Percentiles rank a stretch among this genome's conserved stretches.
phyloP scores from a whole-genome alignment of 2,329 filamentous ascomycete genomes.

The Fusarium longipes region DNA sequence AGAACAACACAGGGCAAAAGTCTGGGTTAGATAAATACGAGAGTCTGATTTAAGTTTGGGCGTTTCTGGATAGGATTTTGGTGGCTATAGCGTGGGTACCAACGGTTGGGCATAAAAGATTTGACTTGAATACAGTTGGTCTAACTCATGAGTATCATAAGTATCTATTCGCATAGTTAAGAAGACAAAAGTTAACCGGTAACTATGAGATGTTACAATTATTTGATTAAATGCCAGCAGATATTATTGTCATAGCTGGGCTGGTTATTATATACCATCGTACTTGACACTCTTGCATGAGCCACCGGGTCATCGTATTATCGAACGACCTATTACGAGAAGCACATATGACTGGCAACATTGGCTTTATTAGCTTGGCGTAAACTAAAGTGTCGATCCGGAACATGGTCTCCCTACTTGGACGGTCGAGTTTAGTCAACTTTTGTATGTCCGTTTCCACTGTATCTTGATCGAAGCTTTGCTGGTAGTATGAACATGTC shows the following conservation, averaged over 20 bases:
- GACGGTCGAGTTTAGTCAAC: not conserved
- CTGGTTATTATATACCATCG: not conserved
- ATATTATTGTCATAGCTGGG: not conserved
- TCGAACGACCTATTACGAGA: not conserved
- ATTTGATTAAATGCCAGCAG: not conserved
- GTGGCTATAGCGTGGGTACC: conserved; percentile 6
- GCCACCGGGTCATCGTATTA: not conserved
- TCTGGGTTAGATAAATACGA: conserved; percentile 75
- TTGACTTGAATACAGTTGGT: conserved; percentile 6
- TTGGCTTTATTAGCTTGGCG: not conserved
- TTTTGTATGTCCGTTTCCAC: not conserved
- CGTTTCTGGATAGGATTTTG: not conserved
- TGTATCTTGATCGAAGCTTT: not conserved
- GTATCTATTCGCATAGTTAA: not conserved
- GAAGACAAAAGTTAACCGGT: not conserved
- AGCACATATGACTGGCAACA: not conserved
- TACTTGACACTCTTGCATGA: not conserved
- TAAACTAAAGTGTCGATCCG: not conserved
- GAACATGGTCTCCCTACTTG: not conserved
- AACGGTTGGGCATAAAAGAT: conserved; percentile 7
- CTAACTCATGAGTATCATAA: not conserved
- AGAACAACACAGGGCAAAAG: conserved; percentile 51
- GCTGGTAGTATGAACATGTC: not conserved
- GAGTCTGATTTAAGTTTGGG: conserved; percentile 65
- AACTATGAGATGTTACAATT: not conserved